Evolutionary conservation across 306 rosid species (phyloP), one percentile per base, ranked within the genome.

Genomic region (Gillenia trifoliata): DNA sequence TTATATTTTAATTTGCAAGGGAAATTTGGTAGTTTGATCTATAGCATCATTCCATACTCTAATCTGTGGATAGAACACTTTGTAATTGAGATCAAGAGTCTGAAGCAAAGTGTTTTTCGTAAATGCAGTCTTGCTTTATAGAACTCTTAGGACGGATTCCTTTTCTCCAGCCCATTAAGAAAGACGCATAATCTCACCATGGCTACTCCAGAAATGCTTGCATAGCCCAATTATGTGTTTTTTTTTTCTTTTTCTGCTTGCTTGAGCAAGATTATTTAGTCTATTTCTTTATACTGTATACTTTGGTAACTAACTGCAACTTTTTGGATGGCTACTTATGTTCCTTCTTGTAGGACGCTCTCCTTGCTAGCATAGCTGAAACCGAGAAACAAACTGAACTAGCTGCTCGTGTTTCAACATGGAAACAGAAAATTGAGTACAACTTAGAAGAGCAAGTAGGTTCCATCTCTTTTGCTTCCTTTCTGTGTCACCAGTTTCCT

Each of bases 351-450:
- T 67, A 92, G 99, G 90, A 92, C 45, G 78, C 95, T 80, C 89
- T 94, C 71, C 93, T 94, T 45, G 97, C 97, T 72, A 92, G 86
- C 89, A 90, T 94, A 68, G 91, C 96, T 40, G 87, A 94, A 85
- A 83, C 82, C 3, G 99, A 94, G 92, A 88, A 87, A 79, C 99
- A 90, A 75, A 88, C 93, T 43, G 97, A 87, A 86, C 83, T 92
- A 82, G 97, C 93, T 71, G 70, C 90, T 68, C 90, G 93, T 81
- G 96, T 94, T 73, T 88, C 95, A 29, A 83, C 90, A 33, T 92
- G 99, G 97, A 94, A 92, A 83, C 97, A 92, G 67, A 92, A 85
- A 77, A 86, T 94, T 78, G 99, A 94, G 86, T 82, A 85, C 74
- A 81, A 88, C 65, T 72, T 94, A 80, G 96, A 94, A 85, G 97